Evolutionary conservation across 1,284 basidiomycete species (phyloP), one percentile per base, ranked within the genome.

Genomic region (Pyrrhoderma noxium): DNA sequence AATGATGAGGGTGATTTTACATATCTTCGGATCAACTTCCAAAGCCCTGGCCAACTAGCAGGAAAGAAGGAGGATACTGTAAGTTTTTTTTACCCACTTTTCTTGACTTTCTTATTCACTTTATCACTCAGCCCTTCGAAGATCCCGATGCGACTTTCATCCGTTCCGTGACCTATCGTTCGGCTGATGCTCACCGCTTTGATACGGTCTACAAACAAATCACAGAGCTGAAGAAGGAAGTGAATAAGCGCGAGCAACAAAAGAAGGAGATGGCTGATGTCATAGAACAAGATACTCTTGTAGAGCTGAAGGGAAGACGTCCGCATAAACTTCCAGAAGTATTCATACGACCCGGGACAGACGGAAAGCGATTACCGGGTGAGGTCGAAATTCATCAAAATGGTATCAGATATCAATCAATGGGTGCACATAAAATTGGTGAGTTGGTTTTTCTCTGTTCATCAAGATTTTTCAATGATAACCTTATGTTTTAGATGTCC

Each of bases 61-160:
- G 96, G 96, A 37, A 97, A 96, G 74, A 99, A 99, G 71, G 96
- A 99, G 64, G 96, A 99, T 60, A 97, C 93, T 56, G 90, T 91
- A 58, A 57, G 71, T 57, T n/a, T n/a, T 19, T 64, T 9, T 45
- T 14, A 21, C 22, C 21, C 18, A 41, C 13, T 16, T 14, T 40
- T 37, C 14, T 14, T 14, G 23, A 27, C 19, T 22, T 19, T 14
- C 27, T 11, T 13, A 41, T 18, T 16, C 42, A 27, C 44, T 41
- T 19, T 35, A 18, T 52, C 36, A 27, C 23, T 13, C 53, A 92
- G 84, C 96, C 96, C 0, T 99, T 99, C 61, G 95, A 99, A 67
- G 91, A 98, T 65, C 93, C 95, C 1, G 91, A 96, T 57, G 86
- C 95, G 0, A 98, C 93, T 2, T 99, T 99, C 62, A 86, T 99